phyloP scores from a whole-genome alignment of 331 rosid species.

The Phaseolus coccineus region DNA sequence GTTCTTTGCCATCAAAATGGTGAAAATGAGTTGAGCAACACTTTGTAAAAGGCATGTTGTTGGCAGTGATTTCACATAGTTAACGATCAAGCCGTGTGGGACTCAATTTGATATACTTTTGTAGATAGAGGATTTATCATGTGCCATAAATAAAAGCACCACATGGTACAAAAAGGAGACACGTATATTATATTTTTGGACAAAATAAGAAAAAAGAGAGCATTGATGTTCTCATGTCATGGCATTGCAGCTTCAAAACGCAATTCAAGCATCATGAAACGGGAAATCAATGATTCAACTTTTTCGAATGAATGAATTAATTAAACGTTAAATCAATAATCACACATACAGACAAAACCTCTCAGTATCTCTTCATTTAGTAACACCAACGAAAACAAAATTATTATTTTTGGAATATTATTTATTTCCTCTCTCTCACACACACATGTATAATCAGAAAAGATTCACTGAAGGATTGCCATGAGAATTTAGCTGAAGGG shows the following conservation, averaged over 20 bases:
- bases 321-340: constrained; percentile 3
- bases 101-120: constrained; percentile 45
- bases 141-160: constrained; percentile 43
- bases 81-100: constrained; percentile 55
- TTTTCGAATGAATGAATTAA: constrained; percentile 31
- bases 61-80: constrained; percentile 29
- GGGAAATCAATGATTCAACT: constrained; percentile 41
- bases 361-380: not conserved
- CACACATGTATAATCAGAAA: not conserved
- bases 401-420: not conserved
- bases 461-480: not conserved
- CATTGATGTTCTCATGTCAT: constrained; percentile 31
- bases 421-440: not conserved
- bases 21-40: not conserved
- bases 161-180: constrained; percentile 37
- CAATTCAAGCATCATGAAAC: constrained; percentile 43
- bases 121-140: constrained; percentile 30
- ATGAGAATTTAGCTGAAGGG: not conserved
- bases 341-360: not conserved
- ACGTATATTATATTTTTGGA: constrained; percentile 36
- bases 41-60: constrained; percentile 11
- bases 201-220: constrained; percentile 31
- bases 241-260: constrained; percentile 47
- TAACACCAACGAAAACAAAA: not conserved
- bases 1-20: too few species aligned